These are phyloP conservation scores for Corrigiola litoralis DNA, from an alignment of 179 eudicot genomes.

Conservation along the genomic window DNA sequence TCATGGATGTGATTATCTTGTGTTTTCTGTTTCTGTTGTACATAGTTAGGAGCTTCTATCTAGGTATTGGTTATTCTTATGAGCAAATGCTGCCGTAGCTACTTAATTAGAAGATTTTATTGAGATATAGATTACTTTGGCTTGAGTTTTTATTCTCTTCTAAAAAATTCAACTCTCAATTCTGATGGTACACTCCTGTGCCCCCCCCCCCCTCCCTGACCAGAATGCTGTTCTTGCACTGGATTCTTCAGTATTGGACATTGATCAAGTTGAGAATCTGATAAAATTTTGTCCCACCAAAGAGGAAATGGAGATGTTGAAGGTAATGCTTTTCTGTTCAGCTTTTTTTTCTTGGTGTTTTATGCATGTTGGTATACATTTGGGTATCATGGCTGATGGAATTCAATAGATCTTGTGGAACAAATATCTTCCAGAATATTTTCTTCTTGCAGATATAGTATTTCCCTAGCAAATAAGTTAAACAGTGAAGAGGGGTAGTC, in stretches of 20 bases:
- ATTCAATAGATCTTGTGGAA: too few species aligned
- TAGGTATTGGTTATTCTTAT: not conserved
- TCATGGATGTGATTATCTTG: too few species aligned
- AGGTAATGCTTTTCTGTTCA: slow-evolving; percentile 37
- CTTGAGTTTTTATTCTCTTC: not conserved
- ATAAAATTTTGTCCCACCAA: slow-evolving; percentile 94
- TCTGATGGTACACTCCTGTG: not conserved
- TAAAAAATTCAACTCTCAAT: not conserved
- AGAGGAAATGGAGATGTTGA: slow-evolving; percentile 90
- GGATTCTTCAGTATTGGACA: slow-evolving; percentile 78
- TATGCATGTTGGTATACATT: not conserved
- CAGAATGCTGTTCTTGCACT: slow-evolving; percentile 84
- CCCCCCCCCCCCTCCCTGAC: slow-evolving; percentile 1
- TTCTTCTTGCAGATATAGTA: too few species aligned
- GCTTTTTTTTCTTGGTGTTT: not conserved
- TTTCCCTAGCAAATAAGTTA: too few species aligned
- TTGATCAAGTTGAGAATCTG: slow-evolving; percentile 94
- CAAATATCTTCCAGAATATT: too few species aligned
- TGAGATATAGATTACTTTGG: too few species aligned
- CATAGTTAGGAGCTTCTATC: not conserved
- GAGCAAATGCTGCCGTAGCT: too few species aligned
- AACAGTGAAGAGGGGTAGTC: too few species aligned
- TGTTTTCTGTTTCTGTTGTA: not conserved
- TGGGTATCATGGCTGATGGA: too few species aligned
- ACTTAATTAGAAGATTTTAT: too few species aligned